Percentiles rank a stretch among this genome's conserved stretches.
Conservation (phyloP, 83 land plant species). For the Isoetes engelmannii region DNA sequence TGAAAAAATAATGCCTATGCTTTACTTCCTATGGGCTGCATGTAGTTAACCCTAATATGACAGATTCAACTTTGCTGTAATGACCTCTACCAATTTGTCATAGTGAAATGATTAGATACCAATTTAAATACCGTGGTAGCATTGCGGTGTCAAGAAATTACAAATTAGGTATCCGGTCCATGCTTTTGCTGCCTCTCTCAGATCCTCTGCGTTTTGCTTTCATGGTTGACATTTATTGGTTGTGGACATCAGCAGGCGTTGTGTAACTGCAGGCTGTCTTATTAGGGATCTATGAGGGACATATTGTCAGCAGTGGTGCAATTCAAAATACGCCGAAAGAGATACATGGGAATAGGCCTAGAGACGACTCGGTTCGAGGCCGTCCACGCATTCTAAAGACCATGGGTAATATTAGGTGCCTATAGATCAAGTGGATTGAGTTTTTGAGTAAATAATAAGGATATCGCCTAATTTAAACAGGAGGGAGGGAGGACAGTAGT, state of each 20-base stretch:
- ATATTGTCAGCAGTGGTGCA: slow-evolving; percentile 76
- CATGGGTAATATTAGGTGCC: slow-evolving; percentile 22
- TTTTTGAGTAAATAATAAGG: too few relatives aligned
- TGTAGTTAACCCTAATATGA: too few relatives aligned
- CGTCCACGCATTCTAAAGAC: slow-evolving; percentile 33
- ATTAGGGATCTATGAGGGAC: slow-evolving; percentile 83
- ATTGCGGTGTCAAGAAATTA: too few relatives aligned
- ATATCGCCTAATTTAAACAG: slow-evolving; percentile 9
- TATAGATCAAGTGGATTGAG: neutral
- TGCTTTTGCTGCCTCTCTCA: too few relatives aligned
- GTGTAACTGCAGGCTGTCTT: slow-evolving; percentile 43
- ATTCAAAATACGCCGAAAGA: slow-evolving; percentile 60
- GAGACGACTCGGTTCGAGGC: slow-evolving; percentile 36
- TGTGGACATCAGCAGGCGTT: neutral
- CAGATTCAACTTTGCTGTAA: too few relatives aligned
- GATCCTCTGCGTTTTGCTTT: neutral
- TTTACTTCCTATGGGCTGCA: neutral
- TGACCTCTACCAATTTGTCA: too few relatives aligned
- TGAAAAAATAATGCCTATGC: neutral
- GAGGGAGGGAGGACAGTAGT: slow-evolving; percentile 21
- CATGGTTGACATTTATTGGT: slow-evolving; percentile 6
- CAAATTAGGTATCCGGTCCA: too few relatives aligned
- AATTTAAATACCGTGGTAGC: too few relatives aligned
- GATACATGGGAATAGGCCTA: slow-evolving; percentile 31
- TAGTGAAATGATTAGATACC: too few relatives aligned